Conservation (phyloP, 2,329 filamentous ascomycete genomes). For the Ophiosphaerella narmari region DNA sequence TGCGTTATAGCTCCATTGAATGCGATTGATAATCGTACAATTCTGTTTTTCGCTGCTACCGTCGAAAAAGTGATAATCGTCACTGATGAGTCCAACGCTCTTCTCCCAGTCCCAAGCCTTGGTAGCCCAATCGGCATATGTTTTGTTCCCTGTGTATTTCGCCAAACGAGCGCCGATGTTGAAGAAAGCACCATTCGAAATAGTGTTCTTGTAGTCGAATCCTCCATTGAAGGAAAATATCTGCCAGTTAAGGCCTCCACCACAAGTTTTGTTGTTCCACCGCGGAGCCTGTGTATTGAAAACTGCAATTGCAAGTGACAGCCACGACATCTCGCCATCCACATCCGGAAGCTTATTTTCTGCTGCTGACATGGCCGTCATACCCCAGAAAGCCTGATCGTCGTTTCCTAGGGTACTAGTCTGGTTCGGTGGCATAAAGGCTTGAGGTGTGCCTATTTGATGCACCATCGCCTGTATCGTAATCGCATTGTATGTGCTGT, state of each 20-base stretch:
- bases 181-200: conserved; percentile 82
- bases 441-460: conserved; percentile 72
- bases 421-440: conserved; percentile 79
- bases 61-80: conserved; percentile 52
- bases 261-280: conserved; percentile 71
- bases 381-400: conserved; percentile 64
- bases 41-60: conserved; percentile 51
- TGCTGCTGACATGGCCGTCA: conserved; percentile 63
- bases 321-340: conserved; percentile 60
- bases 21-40: conserved; percentile 50
- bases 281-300: conserved; percentile 72
- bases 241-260: conserved; percentile 79
- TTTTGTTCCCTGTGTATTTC: conserved; percentile 67
- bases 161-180: conserved; percentile 78
- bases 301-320: conserved; percentile 70
- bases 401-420: conserved; percentile 61
- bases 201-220: conserved; percentile 80
- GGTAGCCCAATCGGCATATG: conserved; percentile 63
- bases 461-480: conserved; percentile 65
- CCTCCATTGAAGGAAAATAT: conserved; percentile 77
- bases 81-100: conserved; percentile 56
- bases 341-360: conserved; percentile 56
- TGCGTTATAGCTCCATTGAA: conserved; percentile 55
- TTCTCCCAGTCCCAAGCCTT: conserved; percentile 64
- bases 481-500: conserved; percentile 46